Base-by-base conservation (phyloP, 2,329 filamentous ascomycete species). In the Beauveria caledonica region DNA sequence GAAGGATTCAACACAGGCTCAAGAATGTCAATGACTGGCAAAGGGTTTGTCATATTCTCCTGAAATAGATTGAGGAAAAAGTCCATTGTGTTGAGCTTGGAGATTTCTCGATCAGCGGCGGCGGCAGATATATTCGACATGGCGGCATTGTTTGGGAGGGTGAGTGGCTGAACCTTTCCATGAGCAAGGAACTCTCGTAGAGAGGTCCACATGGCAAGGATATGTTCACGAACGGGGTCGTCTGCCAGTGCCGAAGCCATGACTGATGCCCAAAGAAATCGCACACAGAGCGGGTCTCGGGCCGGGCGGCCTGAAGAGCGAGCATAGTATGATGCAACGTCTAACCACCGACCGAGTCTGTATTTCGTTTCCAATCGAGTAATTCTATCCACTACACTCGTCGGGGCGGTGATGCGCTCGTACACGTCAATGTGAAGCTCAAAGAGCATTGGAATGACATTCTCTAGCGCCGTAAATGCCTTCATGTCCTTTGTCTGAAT, bases 41-140 rank as follows among this genome's bases (percentile, higher is more conserved):
- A 83, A 0, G 93, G 90, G 66, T 97, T 87, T 51, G 87, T 86
- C 62, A 87, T 83, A 61, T 94, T 88, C 42, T 92, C 86, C 62
- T 90, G 88, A 70, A 97, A 97, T 0, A 99, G 83, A 42, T 87
- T 90, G 55, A 92, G 80, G 73, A 99, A 97, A 72, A 97, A 97
- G 69, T 97, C 93, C 84, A 96, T 94, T 0, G 93, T 97, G 15
- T 90, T 96, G 39, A 97, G 80, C 67, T 92, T 92, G 13, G 90
- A 93, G 27, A 97, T 88, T 70, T 99, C 93, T 59, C 91, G 86
- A 64, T 97, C 92, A 8, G 94, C 87, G 0, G 91, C 90, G n/a
- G 83, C 81, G 2, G 85, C 76, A 0, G 93, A 97, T 54, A 99
- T 83, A 63, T 94, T 89, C 0, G 91, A 85, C 86, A 99, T 96